phyloP scores from a whole-genome alignment of 805 yeast species.

The Candida pseudofarinosa region DNA sequence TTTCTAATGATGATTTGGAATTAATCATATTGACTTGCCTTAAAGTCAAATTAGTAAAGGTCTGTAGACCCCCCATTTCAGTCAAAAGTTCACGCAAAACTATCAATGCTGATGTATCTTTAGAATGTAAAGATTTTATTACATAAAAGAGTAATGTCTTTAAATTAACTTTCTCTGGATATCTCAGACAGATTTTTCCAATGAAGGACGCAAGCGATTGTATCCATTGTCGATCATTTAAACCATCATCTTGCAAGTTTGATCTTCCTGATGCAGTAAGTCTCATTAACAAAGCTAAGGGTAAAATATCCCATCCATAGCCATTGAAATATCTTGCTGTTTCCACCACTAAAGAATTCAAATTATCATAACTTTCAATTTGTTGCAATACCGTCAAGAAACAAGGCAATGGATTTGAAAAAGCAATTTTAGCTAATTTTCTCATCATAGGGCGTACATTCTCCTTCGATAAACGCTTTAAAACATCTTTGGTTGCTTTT shows the following conservation, averaged over 20 bases:
- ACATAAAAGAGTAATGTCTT: slow-evolving; percentile 58
- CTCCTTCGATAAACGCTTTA: slow-evolving; percentile 79
- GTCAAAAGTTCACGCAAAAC: slow-evolving; percentile 64
- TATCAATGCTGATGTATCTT: slow-evolving; percentile 56
- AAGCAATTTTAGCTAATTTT: slow-evolving; percentile 64
- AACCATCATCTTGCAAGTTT: slow-evolving; percentile 70
- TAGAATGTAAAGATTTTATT: slow-evolving; percentile 57
- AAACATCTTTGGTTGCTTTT: slow-evolving; percentile 69
- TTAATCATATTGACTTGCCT: slow-evolving; percentile 63
- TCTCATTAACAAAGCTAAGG: slow-evolving; percentile 67
- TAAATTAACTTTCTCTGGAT: slow-evolving; percentile 53
- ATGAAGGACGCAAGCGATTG: slow-evolving; percentile 77
- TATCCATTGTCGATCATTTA: slow-evolving; percentile 79
- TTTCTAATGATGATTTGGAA: slow-evolving; percentile 56
- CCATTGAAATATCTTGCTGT: slow-evolving; percentile 71
- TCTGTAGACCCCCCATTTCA: slow-evolving; percentile 77
- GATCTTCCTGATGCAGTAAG: slow-evolving; percentile 62
- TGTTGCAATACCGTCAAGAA: slow-evolving; percentile 69
- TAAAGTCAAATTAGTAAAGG: slow-evolving; percentile 61
- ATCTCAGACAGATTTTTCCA: slow-evolving; percentile 61
- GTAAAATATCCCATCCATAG: slow-evolving; percentile 82
- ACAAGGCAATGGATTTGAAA: slow-evolving; percentile 75
- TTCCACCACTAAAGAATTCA: slow-evolving; percentile 71
- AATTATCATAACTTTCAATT: slow-evolving; percentile 87
- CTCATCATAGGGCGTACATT: slow-evolving; percentile 72